Base-by-base conservation (phyloP, 176 grass and related monocot genomes). In the Musa schizocarpa region DNA sequence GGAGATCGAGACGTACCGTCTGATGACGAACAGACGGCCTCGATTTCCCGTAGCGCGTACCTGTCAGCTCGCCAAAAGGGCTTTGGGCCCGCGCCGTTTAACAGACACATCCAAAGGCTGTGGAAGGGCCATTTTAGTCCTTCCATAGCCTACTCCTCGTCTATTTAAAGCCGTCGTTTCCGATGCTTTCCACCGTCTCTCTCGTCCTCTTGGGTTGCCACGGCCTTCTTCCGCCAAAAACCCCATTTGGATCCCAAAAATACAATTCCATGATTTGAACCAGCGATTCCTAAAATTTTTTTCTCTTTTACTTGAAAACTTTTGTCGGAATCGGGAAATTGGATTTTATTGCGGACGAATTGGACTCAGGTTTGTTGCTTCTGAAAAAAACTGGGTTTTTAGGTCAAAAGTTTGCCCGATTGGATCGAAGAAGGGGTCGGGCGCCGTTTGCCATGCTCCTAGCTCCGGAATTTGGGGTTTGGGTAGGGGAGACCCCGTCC, bases 391-490 rank as follows among this genome's bases (percentile, higher is more conserved):
- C n/a, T 21, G 68, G 68, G 29, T 70, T 43, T 5, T 16, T 70
- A 11, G 68, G 68, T 52, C 17, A 9, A 70, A n/a, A 43, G 34
- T 6, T 68, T 70, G 19, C 34, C 43, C 9, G 6, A 14, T 70
- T 52, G 68, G 48, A 70, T 43, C 68, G 43, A 50, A 48, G 43
- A 70, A 70, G 51, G 51, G 17, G 52, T 72, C 9, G 34, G 13
- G 25, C 1, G 72, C 3, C 13, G 13, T 74, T 50, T 53, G 83
- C 83, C 78, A 93, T 97, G 90, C 81, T 97, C 17, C 25, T 97
- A 74, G 71, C 83, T 65, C 90, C 88, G 85, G 88, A 90, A 81
- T 82, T 90, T 67, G 86, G 68, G 55, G 50, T 88, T 11, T 83
- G 89, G 55, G 62, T 92, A 12, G 77, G 87, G 24, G 82, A 87